Evolutionary conservation across 306 rosid species (phyloP), one percentile per base, ranked within the genome.

Genomic region (Dalbergia oliveri): DNA sequence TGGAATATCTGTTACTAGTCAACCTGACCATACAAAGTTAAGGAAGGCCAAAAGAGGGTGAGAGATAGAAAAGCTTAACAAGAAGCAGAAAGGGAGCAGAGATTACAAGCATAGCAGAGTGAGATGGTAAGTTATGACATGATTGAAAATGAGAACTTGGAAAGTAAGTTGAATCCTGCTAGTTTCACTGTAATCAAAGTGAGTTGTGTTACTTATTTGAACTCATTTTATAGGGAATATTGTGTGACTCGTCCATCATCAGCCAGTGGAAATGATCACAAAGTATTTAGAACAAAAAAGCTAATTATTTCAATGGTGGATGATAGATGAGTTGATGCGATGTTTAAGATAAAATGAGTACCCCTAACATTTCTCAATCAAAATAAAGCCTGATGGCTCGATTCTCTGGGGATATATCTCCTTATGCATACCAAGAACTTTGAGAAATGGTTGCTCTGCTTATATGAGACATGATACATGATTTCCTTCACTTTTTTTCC

Each of bases 11-110:
- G 89, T 89, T 51, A 65, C 84, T 59, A 84, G 71, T 78, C 94
- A 88, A 73, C 88, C 94, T 11, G 94, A 90, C 23, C 83, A 76
- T 35, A 69, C 87, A 66, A 93, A 87, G 86, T 84, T 88, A 37
- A 90, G 93, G 85, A 93, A 89, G 88, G 84, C 93, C 80, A 90
- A 49, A 91, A 83, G 86, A 89, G 92, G 88, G 31, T 26, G 31
- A 26, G 91, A 44, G 96, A 86, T 61, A 90, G 77, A 79, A 88
- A 83, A 84, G 97, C 97, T 79, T 92, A 88, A 81, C 90, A 90
- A 80, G 97, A 95, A 88, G 97, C 87, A 41, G 98, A 83, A 37
- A 93, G 98, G 85, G 97, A 95, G 86, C 91, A 87, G 75, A 90
- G 98, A 85, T 91, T 91, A 68, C 85, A 90, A 82, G 93, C 89